Evolutionary conservation across 1,139 yeast species (phyloP).

Genomic region (Hanseniaspora sp.): DNA sequence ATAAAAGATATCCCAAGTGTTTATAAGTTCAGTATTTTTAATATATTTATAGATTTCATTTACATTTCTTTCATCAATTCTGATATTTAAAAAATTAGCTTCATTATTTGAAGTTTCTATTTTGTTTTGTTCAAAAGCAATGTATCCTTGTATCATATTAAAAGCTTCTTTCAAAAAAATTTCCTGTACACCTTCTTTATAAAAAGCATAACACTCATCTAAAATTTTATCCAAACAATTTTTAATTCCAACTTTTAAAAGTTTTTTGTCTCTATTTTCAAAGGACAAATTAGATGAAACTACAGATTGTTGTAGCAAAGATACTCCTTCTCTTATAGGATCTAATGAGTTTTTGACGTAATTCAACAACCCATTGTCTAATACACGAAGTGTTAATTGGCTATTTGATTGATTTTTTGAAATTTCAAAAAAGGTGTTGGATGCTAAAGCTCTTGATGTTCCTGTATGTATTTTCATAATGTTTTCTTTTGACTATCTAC

Average conservation of each 20-base stretch:
- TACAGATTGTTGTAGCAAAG: background rate
- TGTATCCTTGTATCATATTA: slow-evolving; percentile 7
- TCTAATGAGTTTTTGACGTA: background rate
- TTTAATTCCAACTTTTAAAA: slow-evolving; percentile 1
- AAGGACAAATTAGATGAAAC: background rate
- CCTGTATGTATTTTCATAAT: slow-evolving; percentile 1
- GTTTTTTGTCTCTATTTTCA: background rate
- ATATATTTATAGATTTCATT: background rate
- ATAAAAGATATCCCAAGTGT: slow-evolving; percentile 1
- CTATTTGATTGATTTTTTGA: background rate
- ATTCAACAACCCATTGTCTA: background rate
- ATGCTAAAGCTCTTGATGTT: background rate
- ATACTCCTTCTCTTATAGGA: background rate
- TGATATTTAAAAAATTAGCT: background rate
- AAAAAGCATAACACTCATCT: background rate
- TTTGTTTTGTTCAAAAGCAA: background rate
- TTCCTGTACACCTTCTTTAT: background rate
- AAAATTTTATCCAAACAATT: slow-evolving; percentile 1
- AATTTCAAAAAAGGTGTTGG: background rate
- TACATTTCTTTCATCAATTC: background rate
- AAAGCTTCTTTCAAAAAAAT: background rate
- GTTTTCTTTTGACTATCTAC: too few species aligned
- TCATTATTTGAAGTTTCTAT: background rate
- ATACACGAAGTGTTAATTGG: background rate
- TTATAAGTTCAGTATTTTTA: background rate